These are phyloP conservation scores for Osmanthus fragrans DNA, from an alignment of 257 asterid species.

Conservation along the genomic window DNA sequence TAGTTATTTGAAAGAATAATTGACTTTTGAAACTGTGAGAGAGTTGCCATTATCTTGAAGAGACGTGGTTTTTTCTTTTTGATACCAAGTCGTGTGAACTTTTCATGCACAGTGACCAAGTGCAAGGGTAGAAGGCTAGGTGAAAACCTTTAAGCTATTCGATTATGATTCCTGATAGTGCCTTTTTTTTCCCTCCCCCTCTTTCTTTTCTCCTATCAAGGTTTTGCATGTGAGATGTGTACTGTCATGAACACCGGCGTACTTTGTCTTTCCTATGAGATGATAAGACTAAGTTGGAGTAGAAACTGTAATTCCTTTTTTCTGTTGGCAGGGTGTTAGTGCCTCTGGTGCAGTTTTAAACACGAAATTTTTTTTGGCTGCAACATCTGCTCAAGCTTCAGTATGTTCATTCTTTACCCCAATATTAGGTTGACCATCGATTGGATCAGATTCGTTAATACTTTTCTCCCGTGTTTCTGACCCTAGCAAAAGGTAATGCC, in stretches of 20 bases:
- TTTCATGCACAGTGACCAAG: background rate
- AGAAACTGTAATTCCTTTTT: constrained; percentile 32
- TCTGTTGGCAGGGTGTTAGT: constrained; percentile 65
- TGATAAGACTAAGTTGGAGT: constrained; percentile 23
- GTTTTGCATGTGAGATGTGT: constrained; percentile 9
- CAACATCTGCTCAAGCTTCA: constrained; percentile 62
- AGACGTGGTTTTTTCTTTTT: background rate
- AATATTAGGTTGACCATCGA: constrained; percentile 2
- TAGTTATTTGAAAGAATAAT: no score
- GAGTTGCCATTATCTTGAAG: background rate
- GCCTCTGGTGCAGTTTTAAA: constrained; percentile 66
- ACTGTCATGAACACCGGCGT: background rate
- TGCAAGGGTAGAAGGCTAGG: background rate
- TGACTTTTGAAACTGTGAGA: background rate
- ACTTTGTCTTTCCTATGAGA: constrained; percentile 25
- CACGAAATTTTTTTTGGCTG: constrained; percentile 67
- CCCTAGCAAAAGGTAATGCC: no score
- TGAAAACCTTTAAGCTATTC: background rate
- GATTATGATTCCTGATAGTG: background rate
- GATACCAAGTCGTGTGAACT: background rate
- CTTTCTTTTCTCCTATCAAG: constrained; percentile 2
- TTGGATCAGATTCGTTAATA: background rate
- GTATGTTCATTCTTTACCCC: constrained; percentile 50
- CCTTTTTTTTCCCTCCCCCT: background rate
- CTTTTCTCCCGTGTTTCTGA: no score